phyloP scores from a whole-genome alignment of 495 filamentous ascomycete species.

The Sporormia fimetaria region DNA sequence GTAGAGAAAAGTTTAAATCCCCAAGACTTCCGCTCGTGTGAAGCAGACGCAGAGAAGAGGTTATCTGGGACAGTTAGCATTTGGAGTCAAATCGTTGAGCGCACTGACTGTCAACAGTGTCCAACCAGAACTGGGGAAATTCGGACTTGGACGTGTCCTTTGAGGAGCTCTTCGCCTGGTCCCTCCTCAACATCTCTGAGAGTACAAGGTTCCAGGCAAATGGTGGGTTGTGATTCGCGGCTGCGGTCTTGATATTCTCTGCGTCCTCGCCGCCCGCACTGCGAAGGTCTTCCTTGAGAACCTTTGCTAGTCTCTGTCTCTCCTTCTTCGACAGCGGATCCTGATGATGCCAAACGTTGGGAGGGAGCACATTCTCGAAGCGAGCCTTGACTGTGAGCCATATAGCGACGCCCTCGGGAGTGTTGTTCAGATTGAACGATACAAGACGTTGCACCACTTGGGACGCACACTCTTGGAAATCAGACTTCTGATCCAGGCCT shows the following conservation, averaged over 20 bases:
- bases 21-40: conserved; percentile 77
- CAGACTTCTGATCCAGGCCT: conserved; percentile 34
- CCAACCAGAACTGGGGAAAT: conserved; percentile 79
- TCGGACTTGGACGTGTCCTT: conserved; percentile 27
- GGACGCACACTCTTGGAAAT: conserved; percentile 41
- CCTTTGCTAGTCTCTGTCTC: conserved; percentile 50
- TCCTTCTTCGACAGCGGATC: conserved; percentile 59
- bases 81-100: neutral
- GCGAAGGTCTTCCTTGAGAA: conserved; percentile 64
- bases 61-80: conserved; percentile 43
- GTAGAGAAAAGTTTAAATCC: conserved; percentile 79
- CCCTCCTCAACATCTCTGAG: conserved; percentile 31
- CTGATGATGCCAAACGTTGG: conserved; percentile 59
- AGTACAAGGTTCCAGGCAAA: conserved; percentile 82
- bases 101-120: conserved; percentile 69
- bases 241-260: conserved; percentile 35
- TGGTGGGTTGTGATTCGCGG: conserved; percentile 68
- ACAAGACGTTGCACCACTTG: conserved; percentile 50
- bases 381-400: conserved; percentile 60
- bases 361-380: conserved; percentile 52
- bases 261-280: conserved; percentile 39
- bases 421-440: conserved; percentile 54
- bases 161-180: conserved; percentile 27
- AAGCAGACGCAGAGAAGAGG: conserved; percentile 67
- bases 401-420: conserved; percentile 76